Percentiles rank a stretch among this genome's conserved stretches.
phyloP scores from a whole-genome alignment of 805 yeast genomes.

The Schizosaccharomyces octosporus region DNA sequence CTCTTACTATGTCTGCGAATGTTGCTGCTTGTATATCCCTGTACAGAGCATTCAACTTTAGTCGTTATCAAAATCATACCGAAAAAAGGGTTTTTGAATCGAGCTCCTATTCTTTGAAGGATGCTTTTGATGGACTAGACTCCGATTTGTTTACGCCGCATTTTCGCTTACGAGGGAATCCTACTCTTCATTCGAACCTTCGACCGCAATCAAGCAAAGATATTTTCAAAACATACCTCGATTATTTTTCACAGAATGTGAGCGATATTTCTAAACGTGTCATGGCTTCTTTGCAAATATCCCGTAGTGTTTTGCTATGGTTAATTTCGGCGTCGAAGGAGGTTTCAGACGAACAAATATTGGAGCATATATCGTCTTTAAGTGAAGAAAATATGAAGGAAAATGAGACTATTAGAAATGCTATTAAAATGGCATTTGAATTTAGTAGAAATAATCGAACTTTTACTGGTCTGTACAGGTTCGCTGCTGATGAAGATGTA shows the following conservation, averaged over 20 bases:
- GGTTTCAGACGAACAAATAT: background rate
- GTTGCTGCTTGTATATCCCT: background rate
- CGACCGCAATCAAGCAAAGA: background rate
- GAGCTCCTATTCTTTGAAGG: too few relatives aligned
- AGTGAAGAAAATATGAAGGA: background rate
- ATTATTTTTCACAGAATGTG: background rate
- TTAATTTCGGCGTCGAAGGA: background rate
- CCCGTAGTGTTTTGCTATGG: background rate
- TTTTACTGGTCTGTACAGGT: background rate
- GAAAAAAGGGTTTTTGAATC: too few relatives aligned
- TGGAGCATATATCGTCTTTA: background rate
- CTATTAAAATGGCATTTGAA: background rate
- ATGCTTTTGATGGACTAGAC: too few relatives aligned
- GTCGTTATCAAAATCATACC: background rate
- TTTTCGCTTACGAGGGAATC: background rate
- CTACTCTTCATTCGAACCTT: background rate
- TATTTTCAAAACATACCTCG: background rate
- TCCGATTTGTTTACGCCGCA: background rate
- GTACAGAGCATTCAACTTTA: background rate
- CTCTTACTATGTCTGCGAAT: background rate
- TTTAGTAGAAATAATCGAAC: background rate
- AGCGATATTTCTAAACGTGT: background rate
- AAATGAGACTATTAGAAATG: background rate
- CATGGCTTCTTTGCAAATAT: background rate
- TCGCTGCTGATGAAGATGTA: background rate